Percentiles rank a stretch among this genome's conserved stretches.
phyloP scores from a whole-genome alignment of 345 rosid genomes.

The Gossypioides kirkii region DNA sequence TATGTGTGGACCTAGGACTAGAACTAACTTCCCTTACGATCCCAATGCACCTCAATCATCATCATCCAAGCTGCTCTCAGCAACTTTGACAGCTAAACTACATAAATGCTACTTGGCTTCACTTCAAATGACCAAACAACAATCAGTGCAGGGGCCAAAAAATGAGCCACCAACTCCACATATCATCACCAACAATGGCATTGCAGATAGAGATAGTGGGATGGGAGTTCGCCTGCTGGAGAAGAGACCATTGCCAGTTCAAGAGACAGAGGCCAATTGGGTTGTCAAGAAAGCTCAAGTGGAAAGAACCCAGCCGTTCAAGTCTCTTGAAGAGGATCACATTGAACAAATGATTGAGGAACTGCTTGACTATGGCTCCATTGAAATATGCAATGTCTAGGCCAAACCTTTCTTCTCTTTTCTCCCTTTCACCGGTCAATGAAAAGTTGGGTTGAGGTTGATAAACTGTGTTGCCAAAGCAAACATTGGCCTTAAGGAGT shows the following conservation, averaged over 20 bases:
- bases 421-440: background rate
- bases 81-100: conserved; percentile 83
- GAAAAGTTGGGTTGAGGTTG: background rate
- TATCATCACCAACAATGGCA: conserved; percentile 18
- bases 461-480: background rate
- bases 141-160: conserved; percentile 28
- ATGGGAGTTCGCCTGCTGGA: conserved; percentile 20
- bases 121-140: conserved; percentile 66
- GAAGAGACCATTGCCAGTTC: conserved; percentile 30
- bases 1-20: conserved; percentile 91
- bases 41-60: conserved; percentile 62
- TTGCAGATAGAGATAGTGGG: conserved; percentile 24
- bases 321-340: conserved; percentile 80
- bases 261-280: conserved; percentile 41
- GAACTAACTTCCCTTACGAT: conserved; percentile 88
- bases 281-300: conserved; percentile 36
- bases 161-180: conserved; percentile 25
- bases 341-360: conserved; percentile 97
- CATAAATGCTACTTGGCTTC: conserved; percentile 96
- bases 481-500: background rate
- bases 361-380: conserved; percentile 72
- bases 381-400: conserved; percentile 63
- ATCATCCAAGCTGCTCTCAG: conserved; percentile 82
- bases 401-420: background rate
- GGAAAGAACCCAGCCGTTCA: conserved; percentile 31